Evolutionary conservation across 2,329 filamentous ascomycete genomes (phyloP).

Genomic region (Triangularia verruculosa): DNA sequence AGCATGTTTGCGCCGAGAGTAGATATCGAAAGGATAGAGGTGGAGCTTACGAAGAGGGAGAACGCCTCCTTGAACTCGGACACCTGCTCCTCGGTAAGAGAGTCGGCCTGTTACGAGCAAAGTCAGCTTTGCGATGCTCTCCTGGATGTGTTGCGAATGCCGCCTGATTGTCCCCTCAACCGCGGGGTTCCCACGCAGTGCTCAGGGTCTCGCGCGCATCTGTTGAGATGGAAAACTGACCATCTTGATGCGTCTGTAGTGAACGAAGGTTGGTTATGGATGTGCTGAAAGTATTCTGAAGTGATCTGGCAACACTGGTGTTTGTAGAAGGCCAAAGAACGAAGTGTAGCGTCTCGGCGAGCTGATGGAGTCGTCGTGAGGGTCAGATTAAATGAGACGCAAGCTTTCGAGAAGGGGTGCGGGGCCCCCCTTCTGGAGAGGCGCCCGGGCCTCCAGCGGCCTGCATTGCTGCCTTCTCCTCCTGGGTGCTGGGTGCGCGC

Average conservation of each 20-base stretch:
- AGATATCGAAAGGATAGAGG: conserved; percentile 1
- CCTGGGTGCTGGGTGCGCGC: conserved; percentile 7
- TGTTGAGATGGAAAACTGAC: conserved; percentile 19
- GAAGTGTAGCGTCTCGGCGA: conserved; percentile 15
- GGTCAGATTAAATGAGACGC: conserved; percentile 24
- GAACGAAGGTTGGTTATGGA: conserved; percentile 9
- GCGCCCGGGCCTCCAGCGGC: conserved; percentile 16
- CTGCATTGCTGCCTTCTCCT: conserved; percentile 15
- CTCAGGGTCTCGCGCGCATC: conserved; percentile 2
- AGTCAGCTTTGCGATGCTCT: conserved; percentile 25
- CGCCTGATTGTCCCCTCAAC: conserved; percentile 22
- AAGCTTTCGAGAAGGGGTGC: conserved; percentile 24
- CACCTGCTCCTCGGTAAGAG: conserved; percentile 99
- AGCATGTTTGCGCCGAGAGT: conserved; percentile 4
- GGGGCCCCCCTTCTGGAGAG: conserved; percentile 17
- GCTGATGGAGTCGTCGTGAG: conserved; percentile 17
- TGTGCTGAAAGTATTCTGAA: conserved; percentile 2
- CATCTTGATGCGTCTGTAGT: conserved; percentile 21
- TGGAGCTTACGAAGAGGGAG: conserved; percentile 88
- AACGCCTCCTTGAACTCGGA: conserved; percentile 99
- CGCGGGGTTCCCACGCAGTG: conserved; percentile 22
- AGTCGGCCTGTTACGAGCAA: conserved; percentile 69
- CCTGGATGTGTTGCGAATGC: conserved; percentile 12
- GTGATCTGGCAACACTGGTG: conserved; percentile 8
- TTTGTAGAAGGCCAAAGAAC: conserved; percentile 13